These are phyloP conservation scores for Chaetoscypha palmicola DNA, from an alignment of 2,329 filamentous ascomycete species.

Conservation along the genomic window DNA sequence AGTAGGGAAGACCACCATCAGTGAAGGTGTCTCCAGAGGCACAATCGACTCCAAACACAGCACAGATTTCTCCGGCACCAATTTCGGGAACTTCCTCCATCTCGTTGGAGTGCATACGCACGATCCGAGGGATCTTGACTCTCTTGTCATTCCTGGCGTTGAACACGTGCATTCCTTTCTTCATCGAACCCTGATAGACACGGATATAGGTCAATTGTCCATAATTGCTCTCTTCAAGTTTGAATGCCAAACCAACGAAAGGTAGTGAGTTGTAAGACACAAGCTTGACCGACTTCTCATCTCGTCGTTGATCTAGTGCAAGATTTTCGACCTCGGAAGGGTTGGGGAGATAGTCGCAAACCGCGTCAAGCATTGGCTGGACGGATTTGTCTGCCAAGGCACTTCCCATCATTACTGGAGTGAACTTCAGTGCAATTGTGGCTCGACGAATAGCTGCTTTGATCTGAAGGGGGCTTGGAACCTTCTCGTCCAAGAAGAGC, in stretches of 20 bases:
- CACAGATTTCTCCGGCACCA: constrained; percentile 94
- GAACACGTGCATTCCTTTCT: constrained; percentile 83
- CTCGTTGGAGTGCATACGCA: constrained; percentile 98
- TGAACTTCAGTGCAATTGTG: constrained; percentile 85
- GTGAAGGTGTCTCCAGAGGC: constrained; percentile 98
- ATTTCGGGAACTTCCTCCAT: constrained; percentile 96
- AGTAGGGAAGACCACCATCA: constrained; percentile 84
- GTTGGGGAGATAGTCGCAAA: constrained; percentile 93
- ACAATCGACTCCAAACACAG: constrained; percentile 96
- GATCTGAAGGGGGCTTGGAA: constrained; percentile 74
- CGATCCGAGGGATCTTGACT: constrained; percentile 92
- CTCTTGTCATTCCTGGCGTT: constrained; percentile 94
- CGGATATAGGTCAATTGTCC: constrained; percentile 97
- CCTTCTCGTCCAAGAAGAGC: constrained; percentile 81
- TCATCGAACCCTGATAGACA: constrained; percentile 89
- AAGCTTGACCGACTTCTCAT: constrained; percentile 75
- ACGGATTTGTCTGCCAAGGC: constrained; percentile 91
- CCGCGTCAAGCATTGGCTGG: constrained; percentile 93
- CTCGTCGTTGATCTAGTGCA: constrained; percentile 74
- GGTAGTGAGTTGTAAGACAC: constrained; percentile 90
- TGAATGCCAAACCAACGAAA: constrained; percentile 94
- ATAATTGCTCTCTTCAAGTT: constrained; percentile 98
- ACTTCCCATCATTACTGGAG: constrained; percentile 92
- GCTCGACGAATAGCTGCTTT: constrained; percentile 86
- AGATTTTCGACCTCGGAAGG: constrained; percentile 83